A percentile compares a stretch with the other conserved stretches of the same genome.
Evolutionary conservation across 257 asterid species (phyloP).

Genomic region (Forsythia suspensa): DNA sequence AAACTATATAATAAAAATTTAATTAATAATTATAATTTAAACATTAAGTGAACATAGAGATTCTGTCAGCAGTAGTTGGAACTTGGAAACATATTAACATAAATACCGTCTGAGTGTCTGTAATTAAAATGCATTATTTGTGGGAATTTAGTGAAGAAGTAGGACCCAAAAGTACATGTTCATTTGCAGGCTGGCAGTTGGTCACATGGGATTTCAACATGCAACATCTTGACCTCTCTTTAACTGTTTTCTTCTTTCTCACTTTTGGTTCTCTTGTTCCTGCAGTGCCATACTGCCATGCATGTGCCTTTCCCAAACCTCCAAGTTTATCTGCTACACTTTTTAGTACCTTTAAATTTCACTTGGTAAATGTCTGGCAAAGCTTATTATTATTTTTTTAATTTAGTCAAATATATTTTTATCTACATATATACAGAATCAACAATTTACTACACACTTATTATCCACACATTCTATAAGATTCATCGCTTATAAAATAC

Average conservation of each 20-base stretch:
- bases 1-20: too few species aligned
- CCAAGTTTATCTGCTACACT: not conserved
- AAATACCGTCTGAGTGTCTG: too few species aligned
- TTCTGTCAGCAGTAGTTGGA: not conserved
- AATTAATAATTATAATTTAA: too few species aligned
- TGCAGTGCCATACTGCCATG: not conserved
- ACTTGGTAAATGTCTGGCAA: too few species aligned
- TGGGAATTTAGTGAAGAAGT: conserved; percentile 1
- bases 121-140: not conserved
- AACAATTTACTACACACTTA: too few species aligned
- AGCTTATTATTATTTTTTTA: too few species aligned
- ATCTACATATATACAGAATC: too few species aligned
- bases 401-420: too few species aligned
- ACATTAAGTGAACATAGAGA: not conserved
- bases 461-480: too few species aligned
- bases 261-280: not conserved
- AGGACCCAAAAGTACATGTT: conserved; percentile 4
- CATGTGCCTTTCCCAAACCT: not conserved
- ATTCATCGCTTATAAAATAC: too few species aligned
- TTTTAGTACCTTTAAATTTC: not conserved
- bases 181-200: conserved; percentile 16
- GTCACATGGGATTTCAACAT: conserved; percentile 31
- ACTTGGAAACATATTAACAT: not conserved
- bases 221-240: conserved; percentile 42
- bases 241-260: conserved; percentile 9